Base-by-base conservation (phyloP, 495 filamentous ascomycete species). In the Astrocystis sublimbata region DNA sequence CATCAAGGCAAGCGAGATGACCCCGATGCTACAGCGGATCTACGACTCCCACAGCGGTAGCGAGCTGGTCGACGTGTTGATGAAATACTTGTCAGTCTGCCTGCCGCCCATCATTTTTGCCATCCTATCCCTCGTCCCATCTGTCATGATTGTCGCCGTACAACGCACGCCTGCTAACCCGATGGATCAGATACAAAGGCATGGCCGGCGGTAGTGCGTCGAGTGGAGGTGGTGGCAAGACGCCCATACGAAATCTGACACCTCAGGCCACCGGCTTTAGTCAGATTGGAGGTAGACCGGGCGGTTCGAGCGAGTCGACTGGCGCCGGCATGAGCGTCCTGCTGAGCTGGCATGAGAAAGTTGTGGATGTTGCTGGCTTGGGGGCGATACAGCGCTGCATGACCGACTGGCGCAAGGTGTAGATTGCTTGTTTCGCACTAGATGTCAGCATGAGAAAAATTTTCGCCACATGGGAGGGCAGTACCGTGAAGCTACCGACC, bases 341-440 rank as follows among this genome's bases (percentile, higher is more conserved):
- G 69, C 77, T 97, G 65, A 96, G 89, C 71, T 97, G 92, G 92
- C 92, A 96, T 70, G 92, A 97, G 83, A 96, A 96, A 82, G 79
- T 96, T 46, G 92, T 96, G 2, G 92, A 96, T 67, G 84, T 97
- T 66, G 87, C 91, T 19, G 93, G 93, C 38, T 81, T 89, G 66
- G 93, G 92, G 17, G 88, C 89, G 74, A 93, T 97, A 78, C 88
- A 92, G 64, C 81, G 93, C 65, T 88, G 90, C 53, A 96, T 97
- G 92, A 91, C 90, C 24, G 93, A 97, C 80, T 88, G 91, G 75
- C 82, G 92, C 72, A 96, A 88, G 63, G 92, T 96, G 65, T 96
- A 79, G 45, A 41, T 24, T 6, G 19, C 13, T 19, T 53, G 21
- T 46, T 40, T 41, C 23, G 31, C 33, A n/a, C 51, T 41, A 55